phyloP scores from a whole-genome alignment of 495 filamentous ascomycete species.

The Cenococcum geophilum region DNA sequence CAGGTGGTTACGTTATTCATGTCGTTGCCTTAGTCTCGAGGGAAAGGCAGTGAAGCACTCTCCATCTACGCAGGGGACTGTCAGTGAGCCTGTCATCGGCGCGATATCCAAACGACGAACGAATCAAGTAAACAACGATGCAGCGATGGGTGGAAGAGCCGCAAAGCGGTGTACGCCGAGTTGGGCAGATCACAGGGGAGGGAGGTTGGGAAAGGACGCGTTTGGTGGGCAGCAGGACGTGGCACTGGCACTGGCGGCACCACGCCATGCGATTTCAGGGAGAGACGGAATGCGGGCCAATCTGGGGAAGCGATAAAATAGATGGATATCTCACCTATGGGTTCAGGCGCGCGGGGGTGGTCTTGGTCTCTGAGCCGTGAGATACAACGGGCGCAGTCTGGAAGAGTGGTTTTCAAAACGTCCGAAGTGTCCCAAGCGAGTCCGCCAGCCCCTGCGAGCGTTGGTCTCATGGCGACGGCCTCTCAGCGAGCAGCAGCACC shows the following conservation, averaged over 20 bases:
- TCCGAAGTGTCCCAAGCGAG: too few relatives aligned
- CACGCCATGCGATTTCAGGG: neutral
- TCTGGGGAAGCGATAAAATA: conserved; percentile 6
- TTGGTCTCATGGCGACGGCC: neutral
- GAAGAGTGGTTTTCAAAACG: neutral
- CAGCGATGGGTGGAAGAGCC: neutral
- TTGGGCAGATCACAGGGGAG: conserved; percentile 2
- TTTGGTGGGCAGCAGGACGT: conserved; percentile 5
- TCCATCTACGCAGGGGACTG: conserved; percentile 7
- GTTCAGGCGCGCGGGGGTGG: neutral
- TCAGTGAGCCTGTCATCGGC: conserved; percentile 1
- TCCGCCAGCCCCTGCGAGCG: too few relatives aligned
- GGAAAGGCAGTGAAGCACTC: conserved; percentile 1
- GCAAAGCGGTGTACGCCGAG: conserved; percentile 3
- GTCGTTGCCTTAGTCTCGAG: conserved; percentile 4
- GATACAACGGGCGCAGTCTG: neutral
- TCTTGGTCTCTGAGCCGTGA: neutral
- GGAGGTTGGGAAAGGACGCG: neutral
- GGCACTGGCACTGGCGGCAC: conserved; percentile 6
- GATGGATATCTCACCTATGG: conserved; percentile 8
- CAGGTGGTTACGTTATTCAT: conserved; percentile 10
- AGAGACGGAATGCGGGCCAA: conserved; percentile 2
- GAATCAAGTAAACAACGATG: conserved; percentile 1
- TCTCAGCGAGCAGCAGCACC: neutral
- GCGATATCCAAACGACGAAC: neutral